phyloP scores from a whole-genome alignment of 75 land plant species.

The Chamaecyparis obtusa region DNA sequence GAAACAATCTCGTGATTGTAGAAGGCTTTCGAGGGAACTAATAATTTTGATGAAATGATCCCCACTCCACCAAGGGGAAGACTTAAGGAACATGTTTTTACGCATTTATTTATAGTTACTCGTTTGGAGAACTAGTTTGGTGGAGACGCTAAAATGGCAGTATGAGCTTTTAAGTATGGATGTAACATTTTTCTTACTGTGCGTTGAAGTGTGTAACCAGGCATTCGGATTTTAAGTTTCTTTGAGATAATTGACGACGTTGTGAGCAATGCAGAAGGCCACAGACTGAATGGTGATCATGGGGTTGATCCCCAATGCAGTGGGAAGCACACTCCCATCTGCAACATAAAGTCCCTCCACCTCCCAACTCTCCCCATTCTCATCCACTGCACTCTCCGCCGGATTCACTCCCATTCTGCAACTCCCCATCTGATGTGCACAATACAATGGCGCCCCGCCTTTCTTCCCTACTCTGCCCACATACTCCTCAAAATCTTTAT shows the following conservation, averaged over 20 bases:
- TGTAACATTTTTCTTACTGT: too few relatives aligned
- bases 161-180: too few relatives aligned
- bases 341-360: slow-evolving; percentile 21
- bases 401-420: slow-evolving; percentile 23
- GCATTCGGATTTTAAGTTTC: neutral
- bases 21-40: too few relatives aligned
- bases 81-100: too few relatives aligned
- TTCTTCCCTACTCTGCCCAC: slow-evolving; percentile 25
- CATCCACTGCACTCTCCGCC: slow-evolving; percentile 12
- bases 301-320: slow-evolving; percentile 23
- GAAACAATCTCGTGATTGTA: too few relatives aligned
- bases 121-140: too few relatives aligned
- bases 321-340: slow-evolving; percentile 29
- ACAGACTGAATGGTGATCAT: slow-evolving; percentile 29
- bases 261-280: slow-evolving; percentile 26
- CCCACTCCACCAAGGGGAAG: too few relatives aligned
- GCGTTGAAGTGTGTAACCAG: too few relatives aligned
- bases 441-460: neutral
- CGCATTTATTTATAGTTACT: too few relatives aligned
- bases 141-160: too few relatives aligned
- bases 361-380: slow-evolving; percentile 23
- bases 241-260: neutral
- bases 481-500: slow-evolving; percentile 36
- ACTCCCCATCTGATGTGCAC: slow-evolving; percentile 34
- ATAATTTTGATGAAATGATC: too few relatives aligned